phyloP scores from a whole-genome alignment of 257 asterid genomes.

The Cruciata laevipes region DNA sequence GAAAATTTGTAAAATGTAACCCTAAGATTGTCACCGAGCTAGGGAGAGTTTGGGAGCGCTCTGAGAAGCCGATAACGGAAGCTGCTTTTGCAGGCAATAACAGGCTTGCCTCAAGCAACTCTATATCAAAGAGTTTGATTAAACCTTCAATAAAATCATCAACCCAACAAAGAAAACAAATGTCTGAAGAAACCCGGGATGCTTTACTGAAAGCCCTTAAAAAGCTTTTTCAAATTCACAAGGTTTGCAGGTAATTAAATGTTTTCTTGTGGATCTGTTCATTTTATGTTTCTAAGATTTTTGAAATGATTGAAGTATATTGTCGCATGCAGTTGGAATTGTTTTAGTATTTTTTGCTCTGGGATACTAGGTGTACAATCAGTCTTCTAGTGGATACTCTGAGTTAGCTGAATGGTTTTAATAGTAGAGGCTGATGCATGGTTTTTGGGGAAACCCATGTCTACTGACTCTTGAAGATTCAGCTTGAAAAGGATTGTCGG shows the following conservation, averaged over 20 bases:
- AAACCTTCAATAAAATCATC: slow-evolving; percentile 29
- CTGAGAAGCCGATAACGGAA: slow-evolving; percentile 32
- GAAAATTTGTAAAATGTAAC: slow-evolving; percentile 38
- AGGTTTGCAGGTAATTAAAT: slow-evolving; percentile 77
- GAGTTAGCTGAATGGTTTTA: neutral
- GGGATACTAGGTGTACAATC: neutral
- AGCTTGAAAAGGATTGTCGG: neutral
- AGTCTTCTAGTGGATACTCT: neutral
- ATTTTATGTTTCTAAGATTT: neutral
- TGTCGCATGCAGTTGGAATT: neutral
- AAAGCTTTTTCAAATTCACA: slow-evolving; percentile 47
- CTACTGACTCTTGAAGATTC: neutral
- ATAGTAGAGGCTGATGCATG: neutral
- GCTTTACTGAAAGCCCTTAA: slow-evolving; percentile 53
- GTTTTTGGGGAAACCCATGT: neutral
- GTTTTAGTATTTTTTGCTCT: neutral
- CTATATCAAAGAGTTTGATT: slow-evolving; percentile 23
- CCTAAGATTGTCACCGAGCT: slow-evolving; percentile 53
- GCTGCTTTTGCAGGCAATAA: slow-evolving; percentile 18
- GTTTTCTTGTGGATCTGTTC: neutral
- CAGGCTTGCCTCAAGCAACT: slow-evolving; percentile 27
- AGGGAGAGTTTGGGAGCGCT: slow-evolving; percentile 40
- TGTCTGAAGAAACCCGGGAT: slow-evolving; percentile 62
- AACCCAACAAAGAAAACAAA: slow-evolving; percentile 31
- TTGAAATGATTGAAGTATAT: neutral